A percentile compares a stretch with the other conserved stretches of the same genome.
phyloP scores from a whole-genome alignment of 176 grass and related monocot species.

The Stipa capillata region DNA sequence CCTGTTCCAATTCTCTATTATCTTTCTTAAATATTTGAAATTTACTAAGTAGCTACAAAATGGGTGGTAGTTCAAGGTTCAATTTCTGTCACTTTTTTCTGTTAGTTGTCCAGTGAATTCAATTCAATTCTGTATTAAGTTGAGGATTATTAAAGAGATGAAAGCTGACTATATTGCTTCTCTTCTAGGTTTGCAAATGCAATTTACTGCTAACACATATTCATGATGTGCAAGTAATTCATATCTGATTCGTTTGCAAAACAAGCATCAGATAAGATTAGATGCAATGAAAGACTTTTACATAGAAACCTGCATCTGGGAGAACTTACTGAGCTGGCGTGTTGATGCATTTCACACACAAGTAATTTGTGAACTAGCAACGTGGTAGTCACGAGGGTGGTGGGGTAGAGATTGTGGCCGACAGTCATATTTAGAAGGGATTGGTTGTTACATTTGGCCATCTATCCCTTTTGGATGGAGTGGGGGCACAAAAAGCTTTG shows the following conservation, averaged over 20 bases:
- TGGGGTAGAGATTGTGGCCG: no score
- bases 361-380: background rate
- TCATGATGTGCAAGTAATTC: background rate
- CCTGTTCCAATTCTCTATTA: background rate
- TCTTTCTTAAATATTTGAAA: constrained; percentile 5
- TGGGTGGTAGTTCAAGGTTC: background rate
- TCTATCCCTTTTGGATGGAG: no score
- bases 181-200: background rate
- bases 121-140: background rate
- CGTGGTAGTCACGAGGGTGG: background rate
- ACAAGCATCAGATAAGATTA: background rate
- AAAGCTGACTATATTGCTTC: background rate
- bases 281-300: background rate
- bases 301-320: background rate
- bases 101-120: background rate
- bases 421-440: no score
- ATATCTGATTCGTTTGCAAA: background rate
- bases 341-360: background rate
- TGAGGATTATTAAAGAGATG: background rate
- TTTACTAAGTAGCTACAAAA: background rate
- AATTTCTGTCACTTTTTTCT: background rate
- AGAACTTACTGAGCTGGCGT: background rate
- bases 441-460: no score
- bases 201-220: background rate
- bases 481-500: background rate